Conservation (phyloP, 179 eudicot species). For the Drosera spatulata region DNA sequence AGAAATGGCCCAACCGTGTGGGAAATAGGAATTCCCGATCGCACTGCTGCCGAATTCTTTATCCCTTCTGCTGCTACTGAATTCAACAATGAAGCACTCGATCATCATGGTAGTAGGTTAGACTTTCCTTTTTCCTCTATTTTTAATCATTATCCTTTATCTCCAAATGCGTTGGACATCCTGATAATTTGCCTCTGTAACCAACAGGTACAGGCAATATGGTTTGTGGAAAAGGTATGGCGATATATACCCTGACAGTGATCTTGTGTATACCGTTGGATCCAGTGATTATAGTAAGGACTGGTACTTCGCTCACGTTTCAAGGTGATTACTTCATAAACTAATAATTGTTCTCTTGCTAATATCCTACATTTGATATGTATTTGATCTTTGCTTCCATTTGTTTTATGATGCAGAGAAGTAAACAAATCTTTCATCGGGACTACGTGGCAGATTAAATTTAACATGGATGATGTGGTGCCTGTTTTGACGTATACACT, state of each 20-base stretch:
- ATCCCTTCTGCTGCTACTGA: slow-evolving; percentile 22
- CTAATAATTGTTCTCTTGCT: neutral
- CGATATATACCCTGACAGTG: slow-evolving; percentile 48
- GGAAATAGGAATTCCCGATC: slow-evolving; percentile 52
- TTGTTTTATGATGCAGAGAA: slow-evolving; percentile 15
- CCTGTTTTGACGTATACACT: slow-evolving; percentile 18
- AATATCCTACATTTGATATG: neutral
- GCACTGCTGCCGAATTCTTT: slow-evolving; percentile 53
- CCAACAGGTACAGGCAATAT: slow-evolving; percentile 61
- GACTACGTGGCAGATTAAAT: slow-evolving; percentile 40
- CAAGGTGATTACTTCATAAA: slow-evolving; percentile 23
- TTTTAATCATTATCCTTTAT: neutral
- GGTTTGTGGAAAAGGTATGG: slow-evolving; percentile 82
- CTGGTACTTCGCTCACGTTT: slow-evolving; percentile 80
- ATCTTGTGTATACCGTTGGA: slow-evolving; percentile 54
- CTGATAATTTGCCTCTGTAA: neutral
- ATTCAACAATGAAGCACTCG: neutral
- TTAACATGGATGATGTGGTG: slow-evolving; percentile 17
- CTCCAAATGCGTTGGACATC: neutral
- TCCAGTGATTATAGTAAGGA: slow-evolving; percentile 31
- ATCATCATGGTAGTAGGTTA: neutral
- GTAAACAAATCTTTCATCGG: slow-evolving; percentile 11
- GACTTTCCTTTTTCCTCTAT: neutral
- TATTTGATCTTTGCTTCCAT: neutral
- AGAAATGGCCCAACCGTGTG: slow-evolving; percentile 41